A percentile compares a stretch with the other conserved stretches of the same genome.
phyloP scores from a whole-genome alignment of 805 yeast genomes.

The Candida methanosorbosa region DNA sequence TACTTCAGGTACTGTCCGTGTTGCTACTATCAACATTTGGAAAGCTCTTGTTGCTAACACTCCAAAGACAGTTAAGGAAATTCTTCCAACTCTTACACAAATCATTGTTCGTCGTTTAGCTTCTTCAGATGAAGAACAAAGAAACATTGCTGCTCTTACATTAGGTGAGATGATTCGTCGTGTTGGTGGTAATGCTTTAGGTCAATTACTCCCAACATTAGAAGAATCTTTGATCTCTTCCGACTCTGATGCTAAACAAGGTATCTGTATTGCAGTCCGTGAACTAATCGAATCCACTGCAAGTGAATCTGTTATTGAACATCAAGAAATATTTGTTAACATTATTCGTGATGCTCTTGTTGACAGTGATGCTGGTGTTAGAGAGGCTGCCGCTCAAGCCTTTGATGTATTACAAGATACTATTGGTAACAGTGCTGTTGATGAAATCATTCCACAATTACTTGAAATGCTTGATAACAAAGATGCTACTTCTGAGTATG shows the following conservation, averaged over 20 bases:
- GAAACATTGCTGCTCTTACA: constrained; percentile 86
- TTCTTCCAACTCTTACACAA: constrained; percentile 72
- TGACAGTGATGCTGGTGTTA: constrained; percentile 63
- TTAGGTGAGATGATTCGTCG: constrained; percentile 92
- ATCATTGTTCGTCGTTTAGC: constrained; percentile 80
- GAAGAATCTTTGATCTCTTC: constrained; percentile 49
- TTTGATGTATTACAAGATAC: constrained; percentile 81
- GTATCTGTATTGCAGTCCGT: constrained; percentile 88
- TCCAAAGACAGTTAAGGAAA: constrained; percentile 89
- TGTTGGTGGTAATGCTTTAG: constrained; percentile 81
- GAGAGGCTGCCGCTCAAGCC: constrained; percentile 87
- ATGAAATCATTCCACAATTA: constrained; percentile 79
- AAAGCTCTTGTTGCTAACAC: constrained; percentile 93
- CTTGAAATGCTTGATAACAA: constrained; percentile 51
- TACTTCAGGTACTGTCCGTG: constrained; percentile 76
- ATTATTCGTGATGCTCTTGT: constrained; percentile 74
- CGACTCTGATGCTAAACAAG: constrained; percentile 88
- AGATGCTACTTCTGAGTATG: constrained; percentile 52
- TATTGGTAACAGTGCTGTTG: constrained; percentile 80
- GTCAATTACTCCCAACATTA: constrained; percentile 78
- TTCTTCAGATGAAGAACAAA: constrained; percentile 66
- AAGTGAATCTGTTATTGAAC: constrained; percentile 48
- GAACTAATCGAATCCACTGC: constrained; percentile 77
- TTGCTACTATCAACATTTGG: constrained; percentile 92
- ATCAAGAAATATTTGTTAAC: constrained; percentile 59